A percentile compares a stretch with the other conserved stretches of the same genome.
Conservation (phyloP, 306 rosid genomes). For the Acacia acuminata region DNA sequence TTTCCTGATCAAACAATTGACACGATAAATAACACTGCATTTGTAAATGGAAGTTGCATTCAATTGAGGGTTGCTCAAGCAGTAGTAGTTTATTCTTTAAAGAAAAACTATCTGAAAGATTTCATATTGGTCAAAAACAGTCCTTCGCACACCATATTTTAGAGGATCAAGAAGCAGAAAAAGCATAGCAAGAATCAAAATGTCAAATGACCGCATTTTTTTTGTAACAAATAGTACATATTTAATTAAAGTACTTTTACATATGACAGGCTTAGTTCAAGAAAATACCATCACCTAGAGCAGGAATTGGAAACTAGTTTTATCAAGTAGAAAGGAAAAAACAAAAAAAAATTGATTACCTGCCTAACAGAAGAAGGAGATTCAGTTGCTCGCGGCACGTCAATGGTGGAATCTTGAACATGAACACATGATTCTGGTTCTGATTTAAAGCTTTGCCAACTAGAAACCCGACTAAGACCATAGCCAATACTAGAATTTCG, state of each 20-base stretch:
- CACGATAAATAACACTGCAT: conserved; percentile 18
- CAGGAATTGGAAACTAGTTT: conserved; percentile 19
- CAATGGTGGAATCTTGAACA: conserved; percentile 52
- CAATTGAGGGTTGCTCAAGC: conserved; percentile 6
- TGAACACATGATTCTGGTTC: conserved; percentile 50
- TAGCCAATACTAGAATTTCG: conserved; percentile 41
- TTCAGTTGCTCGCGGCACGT: conserved; percentile 26
- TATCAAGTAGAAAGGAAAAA: conserved; percentile 19
- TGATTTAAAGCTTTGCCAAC: conserved; percentile 49
- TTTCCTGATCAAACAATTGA: conserved; percentile 51
- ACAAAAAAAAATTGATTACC: conserved; percentile 45
- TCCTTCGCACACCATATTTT: neutral
- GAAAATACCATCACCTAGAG: neutral
- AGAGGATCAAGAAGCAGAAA: neutral
- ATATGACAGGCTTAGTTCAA: conserved; percentile 4
- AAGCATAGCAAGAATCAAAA: conserved; percentile 17
- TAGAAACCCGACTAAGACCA: conserved; percentile 48
- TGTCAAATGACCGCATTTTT: neutral
- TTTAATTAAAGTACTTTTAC: neutral
- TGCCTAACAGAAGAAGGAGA: conserved; percentile 55
- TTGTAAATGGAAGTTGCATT: conserved; percentile 10
- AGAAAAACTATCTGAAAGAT: neutral
- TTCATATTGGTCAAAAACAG: neutral
- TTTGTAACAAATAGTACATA: neutral
- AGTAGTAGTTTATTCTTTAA: neutral